Percentiles rank a stretch among this genome's conserved stretches.
phyloP scores from a whole-genome alignment of 768 basidiomycete species.

The Termitomyces heimii region DNA sequence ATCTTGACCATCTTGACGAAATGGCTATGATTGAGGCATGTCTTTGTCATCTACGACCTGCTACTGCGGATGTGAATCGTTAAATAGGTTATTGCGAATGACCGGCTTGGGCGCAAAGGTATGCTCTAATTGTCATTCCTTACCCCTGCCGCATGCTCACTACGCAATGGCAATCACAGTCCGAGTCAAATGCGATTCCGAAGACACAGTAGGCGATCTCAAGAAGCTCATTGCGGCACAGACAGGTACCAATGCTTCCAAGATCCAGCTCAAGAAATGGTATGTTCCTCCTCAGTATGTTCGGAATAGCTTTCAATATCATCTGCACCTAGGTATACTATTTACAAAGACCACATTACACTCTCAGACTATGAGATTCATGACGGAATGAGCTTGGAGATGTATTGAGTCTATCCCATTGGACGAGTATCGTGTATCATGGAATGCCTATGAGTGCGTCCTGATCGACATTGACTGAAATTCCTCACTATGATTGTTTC shows the following conservation, averaged over 20 bases:
- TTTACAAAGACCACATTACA: slow-evolving; percentile 95
- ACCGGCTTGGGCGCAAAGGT: slow-evolving; percentile 95
- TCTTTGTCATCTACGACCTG: not conserved
- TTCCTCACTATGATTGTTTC: not conserved
- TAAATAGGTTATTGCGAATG: slow-evolving; percentile 85
- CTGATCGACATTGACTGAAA: not conserved
- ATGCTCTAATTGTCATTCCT: not conserved
- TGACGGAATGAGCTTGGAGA: slow-evolving; percentile 90
- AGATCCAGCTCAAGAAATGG: slow-evolving; percentile 98
- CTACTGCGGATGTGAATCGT: not conserved
- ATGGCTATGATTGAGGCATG: slow-evolving; percentile 42
- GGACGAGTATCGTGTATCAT: not conserved
- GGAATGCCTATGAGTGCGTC: not conserved
- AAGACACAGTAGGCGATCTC: slow-evolving; percentile 96
- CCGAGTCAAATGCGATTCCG: slow-evolving; percentile 90
- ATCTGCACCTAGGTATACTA: slow-evolving; percentile 66
- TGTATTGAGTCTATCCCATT: slow-evolving; percentile 53
- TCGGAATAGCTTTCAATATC: not conserved
- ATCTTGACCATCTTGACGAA: not conserved
- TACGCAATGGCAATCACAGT: slow-evolving; percentile 42
- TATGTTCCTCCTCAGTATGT: slow-evolving; percentile 26
- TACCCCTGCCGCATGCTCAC: not conserved
- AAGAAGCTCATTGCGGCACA: slow-evolving; percentile 98
- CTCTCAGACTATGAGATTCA: slow-evolving; percentile 89
- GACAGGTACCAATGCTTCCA: slow-evolving; percentile 77